Evolutionary conservation across 2,329 filamentous ascomycete genomes (phyloP).

Genomic region (Talaromyces sp.): DNA sequence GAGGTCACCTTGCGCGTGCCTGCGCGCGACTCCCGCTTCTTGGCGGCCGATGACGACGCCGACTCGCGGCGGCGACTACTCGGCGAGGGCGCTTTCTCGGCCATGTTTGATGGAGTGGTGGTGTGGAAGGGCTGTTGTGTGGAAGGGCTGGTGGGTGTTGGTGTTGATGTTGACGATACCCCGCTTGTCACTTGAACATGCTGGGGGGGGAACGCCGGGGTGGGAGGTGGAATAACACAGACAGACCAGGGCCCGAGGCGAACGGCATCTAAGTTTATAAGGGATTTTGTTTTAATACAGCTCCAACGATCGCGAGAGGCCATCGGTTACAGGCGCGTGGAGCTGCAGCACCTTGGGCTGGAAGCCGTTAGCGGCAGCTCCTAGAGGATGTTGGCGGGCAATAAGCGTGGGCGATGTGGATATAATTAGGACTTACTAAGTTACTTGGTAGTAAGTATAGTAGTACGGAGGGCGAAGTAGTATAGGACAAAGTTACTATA

Average conservation of each 20-base stretch:
- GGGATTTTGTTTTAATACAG: background rate
- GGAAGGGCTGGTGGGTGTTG: background rate
- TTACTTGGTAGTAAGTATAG: too few relatives aligned
- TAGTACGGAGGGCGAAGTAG: too few relatives aligned
- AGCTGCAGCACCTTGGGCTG: constrained; percentile 1
- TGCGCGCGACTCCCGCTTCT: constrained; percentile 44
- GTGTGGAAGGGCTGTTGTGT: background rate
- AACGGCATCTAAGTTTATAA: background rate
- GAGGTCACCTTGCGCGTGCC: constrained; percentile 55
- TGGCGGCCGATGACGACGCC: constrained; percentile 11
- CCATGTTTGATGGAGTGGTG: background rate
- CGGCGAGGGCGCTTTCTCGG: background rate
- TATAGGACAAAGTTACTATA: too few relatives aligned
- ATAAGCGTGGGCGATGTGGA: background rate
- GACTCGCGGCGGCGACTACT: background rate
- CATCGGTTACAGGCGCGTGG: background rate
- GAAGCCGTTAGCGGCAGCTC: background rate
- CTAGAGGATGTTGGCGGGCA: background rate
- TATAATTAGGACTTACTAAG: background rate
- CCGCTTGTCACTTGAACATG: background rate
- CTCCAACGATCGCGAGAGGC: background rate
- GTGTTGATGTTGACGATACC: background rate
- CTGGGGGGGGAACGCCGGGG: background rate
- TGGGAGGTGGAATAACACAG: background rate
- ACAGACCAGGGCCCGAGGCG: background rate